A percentile compares a stretch with the other conserved stretches of the same genome.
phyloP scores from a whole-genome alignment of 2,329 filamentous ascomycete species.

The Stachybotrys chartarum region DNA sequence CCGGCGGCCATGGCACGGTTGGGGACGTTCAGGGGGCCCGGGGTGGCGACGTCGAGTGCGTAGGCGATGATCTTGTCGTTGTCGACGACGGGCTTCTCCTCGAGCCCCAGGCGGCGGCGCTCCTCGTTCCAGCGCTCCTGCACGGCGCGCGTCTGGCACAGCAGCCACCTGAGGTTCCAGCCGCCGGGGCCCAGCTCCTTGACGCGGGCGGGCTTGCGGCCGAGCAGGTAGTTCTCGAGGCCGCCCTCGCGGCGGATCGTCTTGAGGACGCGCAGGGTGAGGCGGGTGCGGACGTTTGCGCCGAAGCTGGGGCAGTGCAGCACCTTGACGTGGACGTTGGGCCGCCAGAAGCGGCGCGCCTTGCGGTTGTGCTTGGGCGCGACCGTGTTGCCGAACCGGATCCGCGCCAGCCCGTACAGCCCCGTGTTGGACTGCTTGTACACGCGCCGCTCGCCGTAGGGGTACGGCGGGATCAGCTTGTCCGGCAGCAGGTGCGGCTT shows the following conservation, averaged over 20 bases:
- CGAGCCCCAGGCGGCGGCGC: slow-evolving; percentile 57
- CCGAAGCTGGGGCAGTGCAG: slow-evolving; percentile 59
- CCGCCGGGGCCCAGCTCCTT: slow-evolving; percentile 84
- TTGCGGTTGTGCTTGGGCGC: slow-evolving; percentile 63
- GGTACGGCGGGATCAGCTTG: slow-evolving; percentile 58
- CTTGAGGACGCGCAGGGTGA: slow-evolving; percentile 63
- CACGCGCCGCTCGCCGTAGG: slow-evolving; percentile 59
- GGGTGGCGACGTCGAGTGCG: slow-evolving; percentile 33
- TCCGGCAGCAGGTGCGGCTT: slow-evolving; percentile 35
- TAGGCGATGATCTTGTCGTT: slow-evolving; percentile 31
- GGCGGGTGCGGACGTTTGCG: slow-evolving; percentile 56
- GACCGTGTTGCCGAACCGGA: slow-evolving; percentile 75
- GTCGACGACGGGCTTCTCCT: slow-evolving; percentile 26
- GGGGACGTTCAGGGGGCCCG: slow-evolving; percentile 26
- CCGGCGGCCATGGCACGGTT: slow-evolving; percentile 30
- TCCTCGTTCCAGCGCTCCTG: slow-evolving; percentile 60
- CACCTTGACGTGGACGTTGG: slow-evolving; percentile 63
- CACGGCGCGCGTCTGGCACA: slow-evolving; percentile 70
- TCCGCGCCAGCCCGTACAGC: slow-evolving; percentile 62
- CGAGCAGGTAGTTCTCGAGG: slow-evolving; percentile 85
- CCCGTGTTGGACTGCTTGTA: slow-evolving; percentile 78
- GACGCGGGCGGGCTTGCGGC: slow-evolving; percentile 68
- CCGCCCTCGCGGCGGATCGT: slow-evolving; percentile 81
- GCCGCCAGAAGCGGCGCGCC: slow-evolving; percentile 65
- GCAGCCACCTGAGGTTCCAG: slow-evolving; percentile 82